Percentiles rank a stretch among this genome's conserved stretches.
Evolutionary conservation across 2,329 filamentous ascomycete genomes (phyloP).

Genomic region (Hypoxylon sp.): DNA sequence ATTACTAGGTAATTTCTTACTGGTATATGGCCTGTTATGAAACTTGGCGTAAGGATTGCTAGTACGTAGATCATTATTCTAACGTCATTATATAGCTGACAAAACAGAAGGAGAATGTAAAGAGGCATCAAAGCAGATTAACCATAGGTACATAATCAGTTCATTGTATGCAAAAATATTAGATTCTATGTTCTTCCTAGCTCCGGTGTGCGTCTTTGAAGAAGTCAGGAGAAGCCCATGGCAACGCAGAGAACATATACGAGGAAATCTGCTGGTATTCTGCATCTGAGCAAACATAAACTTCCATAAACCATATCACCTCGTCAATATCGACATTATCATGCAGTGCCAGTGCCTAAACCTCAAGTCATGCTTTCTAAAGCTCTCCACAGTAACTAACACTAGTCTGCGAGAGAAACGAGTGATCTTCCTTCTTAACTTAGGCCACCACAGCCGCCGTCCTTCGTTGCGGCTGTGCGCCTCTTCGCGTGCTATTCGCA

Average conservation of each 20-base stretch:
- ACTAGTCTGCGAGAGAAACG: conserved; percentile 11
- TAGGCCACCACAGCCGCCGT: conserved; percentile 46
- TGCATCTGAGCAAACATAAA: conserved; percentile 9
- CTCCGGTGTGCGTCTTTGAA: not conserved
- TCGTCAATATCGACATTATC: conserved; percentile 28
- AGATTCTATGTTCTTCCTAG: conserved; percentile 1
- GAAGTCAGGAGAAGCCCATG: not conserved
- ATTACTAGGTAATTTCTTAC: no score
- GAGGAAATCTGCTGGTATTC: not conserved
- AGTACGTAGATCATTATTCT: no score
- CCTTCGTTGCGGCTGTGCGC: conserved; percentile 46
- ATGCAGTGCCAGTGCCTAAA: conserved; percentile 11
- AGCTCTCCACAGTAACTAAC: not conserved
- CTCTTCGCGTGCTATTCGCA: conserved; percentile 43
- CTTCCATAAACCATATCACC: conserved; percentile 10
- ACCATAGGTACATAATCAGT: not conserved
- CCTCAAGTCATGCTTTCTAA: conserved; percentile 11
- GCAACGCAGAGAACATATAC: not conserved
- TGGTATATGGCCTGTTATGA: no score
- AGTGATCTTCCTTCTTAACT: not conserved
- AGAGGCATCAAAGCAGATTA: not conserved
- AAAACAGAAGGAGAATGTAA: not conserved
- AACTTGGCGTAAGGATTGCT: no score
- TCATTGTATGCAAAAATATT: not conserved
- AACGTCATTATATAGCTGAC: no score